Evolutionary conservation across 805 yeast genomes (phyloP).

Genomic region (Debaryomyces tyrocola): DNA sequence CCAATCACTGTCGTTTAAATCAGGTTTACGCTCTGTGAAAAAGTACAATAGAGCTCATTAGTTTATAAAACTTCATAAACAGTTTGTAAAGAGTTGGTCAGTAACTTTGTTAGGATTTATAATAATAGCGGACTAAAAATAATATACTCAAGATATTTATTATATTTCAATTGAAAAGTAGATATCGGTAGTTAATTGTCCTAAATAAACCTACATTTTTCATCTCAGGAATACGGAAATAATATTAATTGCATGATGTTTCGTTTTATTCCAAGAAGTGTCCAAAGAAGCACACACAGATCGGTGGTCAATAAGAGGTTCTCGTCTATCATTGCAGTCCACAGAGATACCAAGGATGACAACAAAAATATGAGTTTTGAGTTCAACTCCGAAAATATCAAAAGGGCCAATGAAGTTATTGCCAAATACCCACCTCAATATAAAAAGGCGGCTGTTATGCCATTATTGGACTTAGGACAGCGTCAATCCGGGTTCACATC

Average conservation of each 20-base stretch:
- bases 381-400: constrained; percentile 62
- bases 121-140: neutral
- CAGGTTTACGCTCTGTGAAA: constrained; percentile 2
- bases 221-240: neutral
- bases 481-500: constrained; percentile 86
- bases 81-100: neutral
- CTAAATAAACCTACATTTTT: neutral
- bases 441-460: constrained; percentile 87
- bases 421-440: constrained; percentile 84
- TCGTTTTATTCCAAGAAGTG: constrained; percentile 5
- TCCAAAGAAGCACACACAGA: constrained; percentile 1
- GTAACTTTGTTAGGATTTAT: neutral
- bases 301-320: constrained; percentile 21
- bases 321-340: constrained; percentile 55
- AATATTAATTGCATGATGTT: constrained; percentile 3
- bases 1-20: constrained; percentile 1
- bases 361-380: constrained; percentile 70
- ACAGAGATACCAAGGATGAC: constrained; percentile 70
- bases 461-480: constrained; percentile 81
- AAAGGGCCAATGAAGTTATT: constrained; percentile 70
- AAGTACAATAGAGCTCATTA: neutral
- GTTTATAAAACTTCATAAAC: no score
- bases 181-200: neutral
- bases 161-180: neutral
- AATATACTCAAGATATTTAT: neutral